These are phyloP conservation scores for Przewalskia tangutica DNA, from an alignment of 257 asterid genomes.

Conservation along the genomic window DNA sequence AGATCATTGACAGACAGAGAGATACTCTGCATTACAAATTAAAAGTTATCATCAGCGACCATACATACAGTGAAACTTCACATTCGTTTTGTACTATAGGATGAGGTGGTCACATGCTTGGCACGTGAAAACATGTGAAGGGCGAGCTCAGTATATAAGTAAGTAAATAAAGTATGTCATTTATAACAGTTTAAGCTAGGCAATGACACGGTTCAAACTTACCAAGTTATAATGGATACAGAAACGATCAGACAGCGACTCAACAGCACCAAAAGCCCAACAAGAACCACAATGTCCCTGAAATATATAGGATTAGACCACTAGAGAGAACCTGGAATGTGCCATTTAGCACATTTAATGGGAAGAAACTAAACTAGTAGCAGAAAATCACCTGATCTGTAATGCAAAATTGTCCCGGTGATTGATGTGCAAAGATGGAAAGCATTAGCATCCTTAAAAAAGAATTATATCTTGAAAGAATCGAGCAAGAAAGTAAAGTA, in stretches of 20 bases:
- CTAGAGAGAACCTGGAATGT: fast-evolving
- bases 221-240: too few relatives aligned
- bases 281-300: slow-evolving; percentile 96
- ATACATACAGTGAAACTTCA: not conserved
- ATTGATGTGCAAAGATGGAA: slow-evolving; percentile 10
- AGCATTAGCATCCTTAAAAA: slow-evolving; percentile 16
- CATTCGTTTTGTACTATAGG: too few relatives aligned
- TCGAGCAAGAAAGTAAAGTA: not conserved
- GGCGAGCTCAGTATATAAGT: too few relatives aligned
- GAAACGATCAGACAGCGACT: slow-evolving; percentile 1
- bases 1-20: slow-evolving; percentile 87
- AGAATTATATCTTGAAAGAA: not conserved
- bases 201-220: not conserved
- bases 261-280: slow-evolving; percentile 94
- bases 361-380: fast-evolving
- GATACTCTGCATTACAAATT: slow-evolving; percentile 38
- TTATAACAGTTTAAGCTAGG: not conserved
- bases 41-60: not conserved
- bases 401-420: slow-evolving; percentile 18
- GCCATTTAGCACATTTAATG: too few relatives aligned
- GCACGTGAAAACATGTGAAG: not conserved
- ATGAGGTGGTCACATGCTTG: not conserved
- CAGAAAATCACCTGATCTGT: slow-evolving; percentile 46
- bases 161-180: too few relatives aligned
- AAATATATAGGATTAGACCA: not conserved